Conservation (phyloP, 495 filamentous ascomycete genomes). For the Emericellopsis terricola region DNA sequence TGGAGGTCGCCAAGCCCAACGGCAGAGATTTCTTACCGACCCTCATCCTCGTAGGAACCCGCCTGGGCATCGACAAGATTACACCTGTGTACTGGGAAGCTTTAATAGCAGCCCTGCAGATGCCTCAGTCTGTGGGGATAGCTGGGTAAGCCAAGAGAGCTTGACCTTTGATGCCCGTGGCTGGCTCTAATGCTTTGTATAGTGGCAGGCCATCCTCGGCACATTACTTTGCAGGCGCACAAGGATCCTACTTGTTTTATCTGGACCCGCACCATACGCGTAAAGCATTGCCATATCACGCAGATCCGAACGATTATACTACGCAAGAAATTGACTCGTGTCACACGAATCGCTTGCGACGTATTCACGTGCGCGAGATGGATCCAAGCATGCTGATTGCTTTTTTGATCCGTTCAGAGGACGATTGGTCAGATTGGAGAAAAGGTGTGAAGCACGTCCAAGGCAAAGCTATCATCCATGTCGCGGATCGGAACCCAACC, state of each 20-base stretch:
- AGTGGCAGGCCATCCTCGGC: slow-evolving; percentile 88
- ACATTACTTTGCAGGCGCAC: slow-evolving; percentile 94
- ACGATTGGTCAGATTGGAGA: slow-evolving; percentile 76
- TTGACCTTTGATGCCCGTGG: slow-evolving; percentile 1
- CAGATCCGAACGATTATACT: slow-evolving; percentile 34
- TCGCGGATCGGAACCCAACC: slow-evolving; percentile 46
- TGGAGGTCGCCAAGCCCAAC: slow-evolving; percentile 48
- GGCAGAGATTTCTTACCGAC: slow-evolving; percentile 58
- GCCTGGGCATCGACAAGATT: slow-evolving; percentile 84
- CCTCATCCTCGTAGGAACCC: slow-evolving; percentile 69
- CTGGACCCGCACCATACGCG: slow-evolving; percentile 81
- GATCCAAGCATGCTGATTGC: slow-evolving; percentile 97
- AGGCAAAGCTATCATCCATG: slow-evolving; percentile 72
- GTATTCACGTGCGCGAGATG: slow-evolving; percentile 79
- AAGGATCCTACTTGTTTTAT: slow-evolving; percentile 80
- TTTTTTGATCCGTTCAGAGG: slow-evolving; percentile 70
- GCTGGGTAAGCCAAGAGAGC: slow-evolving; percentile 66
- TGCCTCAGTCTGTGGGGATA: slow-evolving; percentile 84
- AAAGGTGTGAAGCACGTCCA: slow-evolving; percentile 43
- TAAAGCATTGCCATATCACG: slow-evolving; percentile 40
- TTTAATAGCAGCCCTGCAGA: slow-evolving; percentile 59
- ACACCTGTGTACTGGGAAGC: slow-evolving; percentile 87
- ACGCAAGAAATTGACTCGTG: slow-evolving; percentile 62
- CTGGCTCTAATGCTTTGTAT: slow-evolving; percentile 3
- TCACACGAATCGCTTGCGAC: slow-evolving; percentile 69